Evolutionary conservation across 2,329 filamentous ascomycete species (phyloP), one percentile per base, ranked within the genome.

Genomic region (Trichoderma hamatum): DNA sequence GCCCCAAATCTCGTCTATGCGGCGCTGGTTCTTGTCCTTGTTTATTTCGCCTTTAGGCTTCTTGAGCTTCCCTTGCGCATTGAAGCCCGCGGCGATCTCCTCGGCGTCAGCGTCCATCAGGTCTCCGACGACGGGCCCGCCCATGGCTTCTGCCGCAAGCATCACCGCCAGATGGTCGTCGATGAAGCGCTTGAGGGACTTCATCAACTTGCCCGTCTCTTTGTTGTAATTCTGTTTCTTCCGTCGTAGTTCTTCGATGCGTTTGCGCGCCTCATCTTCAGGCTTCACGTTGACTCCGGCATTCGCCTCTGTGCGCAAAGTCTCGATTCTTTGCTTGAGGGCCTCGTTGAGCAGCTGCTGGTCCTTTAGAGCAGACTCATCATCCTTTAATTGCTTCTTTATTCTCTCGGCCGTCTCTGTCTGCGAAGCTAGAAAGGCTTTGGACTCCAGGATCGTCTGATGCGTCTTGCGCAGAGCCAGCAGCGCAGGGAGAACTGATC

Each of bases 81-180:
- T 89, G 76, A 90, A 90, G 1, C 87, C 88, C 10, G 84, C 85
- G 5, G 83, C 84, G 6, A 90, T 79, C 71, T 86, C 86, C 55
- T 90, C 85, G 10, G 85, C 73, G 82, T 89, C 80, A 26, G 92
- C 75, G 77, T 91, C 88, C 75, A 91, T 84, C 73, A 90, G 83
- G 72, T 93, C 90, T 3, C 93, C 92, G 0, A 94, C 92, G 13
- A 94, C 90, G 0, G 93, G 93, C 0, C 93, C 93, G 9, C 93
- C 93, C 1, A 94, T 84, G 75, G 94, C 92, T 80, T 96, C 93
- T 0, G 92, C 92, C 7, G 92, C 93, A 54, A 97, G 83, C 88
- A 95, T 92, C 3, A 86, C 80, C 1, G 91, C 91, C 1, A 97
- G 84, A 51, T 88, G 85, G 54, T 88, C 82, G 71, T 92, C 87